A percentile compares a stretch with the other conserved stretches of the same genome.
Conservation (phyloP, 495 filamentous ascomycete genomes). For the Talaromyces proteolyticus region DNA sequence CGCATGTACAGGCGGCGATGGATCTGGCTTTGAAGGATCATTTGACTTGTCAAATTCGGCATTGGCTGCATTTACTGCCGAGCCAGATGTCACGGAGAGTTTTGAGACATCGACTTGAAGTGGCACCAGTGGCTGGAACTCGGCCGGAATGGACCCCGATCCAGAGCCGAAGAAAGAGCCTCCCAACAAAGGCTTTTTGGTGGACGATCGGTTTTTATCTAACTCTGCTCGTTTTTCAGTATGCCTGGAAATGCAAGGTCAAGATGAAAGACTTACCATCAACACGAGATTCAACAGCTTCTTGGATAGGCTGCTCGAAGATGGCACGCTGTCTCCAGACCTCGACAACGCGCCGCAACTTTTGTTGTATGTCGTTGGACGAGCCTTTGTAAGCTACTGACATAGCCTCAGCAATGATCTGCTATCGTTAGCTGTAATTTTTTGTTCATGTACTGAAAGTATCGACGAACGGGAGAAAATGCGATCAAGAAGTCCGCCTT, state of each 20-base stretch:
- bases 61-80: conserved; percentile 59
- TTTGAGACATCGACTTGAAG: conserved; percentile 70
- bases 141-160: conserved; percentile 59
- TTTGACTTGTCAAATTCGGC: conserved; percentile 76
- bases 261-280: conserved; percentile 50
- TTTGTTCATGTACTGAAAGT: not conserved
- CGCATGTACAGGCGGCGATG: conserved; percentile 82
- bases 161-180: conserved; percentile 61
- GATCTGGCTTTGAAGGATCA: conserved; percentile 56
- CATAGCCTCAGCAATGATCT: conserved; percentile 82
- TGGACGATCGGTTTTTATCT: conserved; percentile 65
- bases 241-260: not conserved
- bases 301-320: conserved; percentile 75
- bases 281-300: conserved; percentile 69
- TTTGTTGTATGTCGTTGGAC: conserved; percentile 75
- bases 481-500: conserved; percentile 90
- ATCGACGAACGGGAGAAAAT: conserved; percentile 63
- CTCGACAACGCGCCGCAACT: conserved; percentile 82
- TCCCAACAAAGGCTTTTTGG: conserved; percentile 60
- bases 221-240: conserved; percentile 51
- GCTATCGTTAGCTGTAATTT: conserved; percentile 14
- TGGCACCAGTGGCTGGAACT: conserved; percentile 67
- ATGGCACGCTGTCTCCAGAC: conserved; percentile 86
- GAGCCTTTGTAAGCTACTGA: conserved; percentile 82
- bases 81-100: conserved; percentile 54